A percentile compares a stretch with the other conserved stretches of the same genome.
Conservation (phyloP, 495 filamentous ascomycete genomes). For the Neurospora intermedia region DNA sequence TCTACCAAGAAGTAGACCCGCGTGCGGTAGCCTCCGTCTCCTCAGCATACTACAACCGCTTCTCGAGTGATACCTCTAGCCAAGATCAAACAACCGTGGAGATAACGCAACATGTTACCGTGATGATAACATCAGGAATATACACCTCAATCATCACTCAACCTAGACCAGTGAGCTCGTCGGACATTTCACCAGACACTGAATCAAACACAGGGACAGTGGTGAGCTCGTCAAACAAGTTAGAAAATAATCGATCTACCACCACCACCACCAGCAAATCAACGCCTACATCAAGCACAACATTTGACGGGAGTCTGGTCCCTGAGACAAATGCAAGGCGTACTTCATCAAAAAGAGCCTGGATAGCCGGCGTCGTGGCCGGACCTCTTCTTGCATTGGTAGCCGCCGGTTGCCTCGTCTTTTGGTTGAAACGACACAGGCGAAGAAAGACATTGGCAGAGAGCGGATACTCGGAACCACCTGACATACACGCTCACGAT, state of each 20-base stretch:
- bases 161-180: not conserved
- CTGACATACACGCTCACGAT: not conserved
- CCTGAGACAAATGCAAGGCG: not conserved
- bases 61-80: no score
- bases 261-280: not conserved
- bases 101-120: not conserved
- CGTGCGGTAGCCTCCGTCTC: no score
- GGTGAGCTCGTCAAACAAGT: not conserved
- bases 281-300: not conserved
- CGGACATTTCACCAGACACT: not conserved
- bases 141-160: not conserved
- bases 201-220: not conserved
- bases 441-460: not conserved
- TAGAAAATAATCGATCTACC: not conserved
- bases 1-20: not conserved
- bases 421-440: not conserved
- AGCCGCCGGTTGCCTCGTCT: not conserved
- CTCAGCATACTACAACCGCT: no score
- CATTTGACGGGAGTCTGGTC: not conserved
- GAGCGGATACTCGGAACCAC: no score
- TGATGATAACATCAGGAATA: not conserved
- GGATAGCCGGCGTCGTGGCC: not conserved
- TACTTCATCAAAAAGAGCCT: not conserved
- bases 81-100: not conserved
- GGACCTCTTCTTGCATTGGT: not conserved